Base-by-base conservation (phyloP, 1,139 yeast genomes). In the Trichomonascaceae sp. region DNA sequence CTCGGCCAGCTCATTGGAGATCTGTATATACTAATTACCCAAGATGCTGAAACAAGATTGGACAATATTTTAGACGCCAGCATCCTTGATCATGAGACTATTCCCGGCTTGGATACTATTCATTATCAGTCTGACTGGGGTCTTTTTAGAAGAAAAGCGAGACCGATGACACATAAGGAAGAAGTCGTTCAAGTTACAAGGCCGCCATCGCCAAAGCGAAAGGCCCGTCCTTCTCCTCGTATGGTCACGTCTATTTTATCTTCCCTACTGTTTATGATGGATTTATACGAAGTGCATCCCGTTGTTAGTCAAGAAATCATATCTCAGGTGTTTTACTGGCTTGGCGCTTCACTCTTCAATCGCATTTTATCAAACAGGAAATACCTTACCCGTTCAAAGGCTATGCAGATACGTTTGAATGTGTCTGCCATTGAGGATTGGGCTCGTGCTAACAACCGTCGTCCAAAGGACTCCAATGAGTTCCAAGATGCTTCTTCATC, bases 371-470 rank as follows among this genome's bases (percentile, higher is more conserved):
- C 82, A 38, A 83, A 79, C 62, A 80, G 85, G 20, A 81, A 77
- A 59, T 85, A 86, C 60, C 77, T 88, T 53, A 81, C 96, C 0
- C 78, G 99, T 56, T 78, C 89, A 1, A 83, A 86, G 60, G 98
- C 98, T 0, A 82, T 93, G 69, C 98, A 93, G 67, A 84, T 93
- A 49, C 76, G 98, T 53, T 78, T 93, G 57, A 93, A 93, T 63
- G 68, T 93, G 9, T 89, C 96, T 0, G 81, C 87, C 2, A 73
- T 93, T 50, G 97, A 93, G 68, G 97, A 93, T 65, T 93, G 99
- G 99, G 79, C 93, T 39, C 79, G 96, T 57, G 78, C 86, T 3
- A 93, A 88, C 65, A 86, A 88, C 68, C 77, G 76, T 65, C 76
- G 77, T 59, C 85, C 82, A 17, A 74, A 70, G 18, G 65, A 67